Evolutionary conservation across 345 rosid genomes (phyloP), one percentile per base, ranked within the genome.

Genomic region (Populus pruinosa): DNA sequence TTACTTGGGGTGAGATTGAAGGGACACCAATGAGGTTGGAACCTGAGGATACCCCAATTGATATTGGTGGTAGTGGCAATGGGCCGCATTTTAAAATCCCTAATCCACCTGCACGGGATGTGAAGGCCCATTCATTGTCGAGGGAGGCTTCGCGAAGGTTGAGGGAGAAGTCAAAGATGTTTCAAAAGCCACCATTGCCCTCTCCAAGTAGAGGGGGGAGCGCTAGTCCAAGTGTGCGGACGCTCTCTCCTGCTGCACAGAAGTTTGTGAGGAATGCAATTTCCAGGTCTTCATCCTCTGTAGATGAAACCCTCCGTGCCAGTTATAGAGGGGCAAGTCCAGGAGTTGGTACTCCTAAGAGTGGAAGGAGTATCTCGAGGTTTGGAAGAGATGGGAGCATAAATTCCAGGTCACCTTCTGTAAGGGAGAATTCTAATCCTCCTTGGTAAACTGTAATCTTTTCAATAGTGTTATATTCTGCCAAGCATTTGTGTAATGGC

Each of bases 1-100:
- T 96, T 43, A 96, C 99, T 0, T 96, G 99, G 99, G 99, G 98
- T 87, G 97, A 96, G 86, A 93, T 96, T 38, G 99, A 96, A 75
- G 98, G 99, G 67, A 96, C 99, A 0, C 99, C 98, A 3, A 61
- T 96, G 88, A 88, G 97, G 69, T 83, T 96, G 87, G 99, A 93
- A 65, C 69, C 81, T 0, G 99, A 96, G 83, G 99, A 96, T 67
- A 90, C 99, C 2, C 99, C 97, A 12, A 73, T 92, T 38, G 97
- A 93, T 85, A 91, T 93, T 20, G 98, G 99, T 56, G 99, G 98
- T 21, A 85, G 88, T 74, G 93, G 92, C 64, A 89, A 91, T 70
- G 94, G 98, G 33, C 91, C 97, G 3, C 94, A 88, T 73, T 96
- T 91, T 82, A 92, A 84, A 81, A 94, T 96, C 47, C 97, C 90